Conservation (phyloP, 192 early-diverging fungal genomes). For the Hyaloraphidium curvatum region DNA sequence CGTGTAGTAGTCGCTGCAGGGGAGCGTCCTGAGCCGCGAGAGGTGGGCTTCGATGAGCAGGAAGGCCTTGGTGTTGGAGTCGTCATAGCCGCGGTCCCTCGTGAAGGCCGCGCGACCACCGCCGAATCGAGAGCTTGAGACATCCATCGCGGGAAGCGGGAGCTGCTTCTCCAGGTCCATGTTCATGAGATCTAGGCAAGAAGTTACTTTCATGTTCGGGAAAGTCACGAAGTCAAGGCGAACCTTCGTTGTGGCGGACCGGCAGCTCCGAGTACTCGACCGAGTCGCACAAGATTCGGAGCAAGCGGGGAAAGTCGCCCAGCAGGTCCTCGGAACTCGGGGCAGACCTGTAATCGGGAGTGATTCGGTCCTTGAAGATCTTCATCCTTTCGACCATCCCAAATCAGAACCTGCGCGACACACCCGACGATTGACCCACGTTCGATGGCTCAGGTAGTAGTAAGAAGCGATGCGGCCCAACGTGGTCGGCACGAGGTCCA, state of each 20-base stretch:
- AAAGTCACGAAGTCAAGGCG: no score
- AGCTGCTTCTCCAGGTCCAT: constrained; percentile 53
- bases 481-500: constrained; percentile 48
- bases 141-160: constrained; percentile 28
- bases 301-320: constrained; percentile 34
- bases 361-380: constrained; percentile 38
- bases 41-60: constrained; percentile 79
- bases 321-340: constrained; percentile 6
- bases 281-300: constrained; percentile 62
- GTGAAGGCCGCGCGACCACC: constrained; percentile 13
- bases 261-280: constrained; percentile 82
- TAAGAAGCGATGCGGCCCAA: constrained; percentile 71
- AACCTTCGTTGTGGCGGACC: constrained; percentile 88
- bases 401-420: neutral
- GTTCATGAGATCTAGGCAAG: constrained; percentile 80
- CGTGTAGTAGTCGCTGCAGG: constrained; percentile 75
- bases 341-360: constrained; percentile 20
- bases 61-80: constrained; percentile 79
- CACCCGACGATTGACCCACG: neutral
- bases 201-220: no score
- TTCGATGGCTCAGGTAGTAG: constrained; percentile 66
- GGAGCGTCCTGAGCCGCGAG: constrained; percentile 45
- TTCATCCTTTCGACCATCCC: constrained; percentile 49
- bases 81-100: constrained; percentile 41
- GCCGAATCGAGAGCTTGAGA: constrained; percentile 4